phyloP scores from a whole-genome alignment of 345 rosid genomes.

The Heritiera littoralis region DNA sequence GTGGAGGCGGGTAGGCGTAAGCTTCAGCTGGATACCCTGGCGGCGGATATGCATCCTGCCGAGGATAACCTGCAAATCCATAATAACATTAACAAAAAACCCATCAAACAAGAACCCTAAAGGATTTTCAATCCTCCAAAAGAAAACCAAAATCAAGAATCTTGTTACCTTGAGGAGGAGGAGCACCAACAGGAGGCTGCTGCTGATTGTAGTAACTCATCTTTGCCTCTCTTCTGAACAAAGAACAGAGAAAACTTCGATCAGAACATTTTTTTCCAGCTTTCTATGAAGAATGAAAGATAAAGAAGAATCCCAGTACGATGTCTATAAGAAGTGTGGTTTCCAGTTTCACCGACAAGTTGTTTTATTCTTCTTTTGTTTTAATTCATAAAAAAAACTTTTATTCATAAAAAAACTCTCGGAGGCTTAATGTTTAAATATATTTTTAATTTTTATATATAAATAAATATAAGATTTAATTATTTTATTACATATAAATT shows the following conservation, averaged over 20 bases:
- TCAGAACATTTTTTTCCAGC: neutral
- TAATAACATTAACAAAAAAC: neutral
- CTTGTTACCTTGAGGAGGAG: constrained; percentile 52
- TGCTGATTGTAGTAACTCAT: constrained; percentile 51
- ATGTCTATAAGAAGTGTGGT: neutral
- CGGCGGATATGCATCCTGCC: constrained; percentile 58
- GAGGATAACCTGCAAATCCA: constrained; percentile 43
- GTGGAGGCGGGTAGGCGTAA: constrained; percentile 39
- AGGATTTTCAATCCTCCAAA: neutral
- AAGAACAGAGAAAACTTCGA: neutral
- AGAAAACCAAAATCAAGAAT: neutral
- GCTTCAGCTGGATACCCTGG: constrained; percentile 52
- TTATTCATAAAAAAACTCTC: too few relatives aligned
- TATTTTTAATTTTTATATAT: too few relatives aligned
- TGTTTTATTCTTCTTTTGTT: too few relatives aligned
- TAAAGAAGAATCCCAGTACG: neutral
- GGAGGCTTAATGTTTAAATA: too few relatives aligned
- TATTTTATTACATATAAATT: too few relatives aligned
- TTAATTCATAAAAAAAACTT: too few relatives aligned
- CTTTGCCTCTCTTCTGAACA: neutral
- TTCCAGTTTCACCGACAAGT: neutral
- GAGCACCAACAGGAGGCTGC: constrained; percentile 51
- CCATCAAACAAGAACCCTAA: neutral
- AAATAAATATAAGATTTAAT: too few relatives aligned
- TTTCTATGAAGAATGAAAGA: neutral